Conservation (phyloP, 441 rosid species). For the Bruguiera hainesii region DNA sequence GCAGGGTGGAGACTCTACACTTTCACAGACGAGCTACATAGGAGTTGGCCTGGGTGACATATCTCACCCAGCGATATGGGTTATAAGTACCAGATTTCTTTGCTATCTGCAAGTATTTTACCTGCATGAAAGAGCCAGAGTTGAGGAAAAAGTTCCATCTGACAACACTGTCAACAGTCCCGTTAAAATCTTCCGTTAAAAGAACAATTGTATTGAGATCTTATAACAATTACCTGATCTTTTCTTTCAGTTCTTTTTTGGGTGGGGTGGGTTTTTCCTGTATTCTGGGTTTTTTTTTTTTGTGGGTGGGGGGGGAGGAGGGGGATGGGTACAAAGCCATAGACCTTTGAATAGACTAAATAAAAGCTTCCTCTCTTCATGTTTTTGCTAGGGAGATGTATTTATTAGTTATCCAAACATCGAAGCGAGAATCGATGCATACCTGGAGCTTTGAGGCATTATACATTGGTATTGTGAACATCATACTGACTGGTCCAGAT, state of each 20-base stretch:
- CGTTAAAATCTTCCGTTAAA: no score
- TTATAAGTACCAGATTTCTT: slow-evolving; percentile 77
- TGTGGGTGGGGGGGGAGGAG: no score
- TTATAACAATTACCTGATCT: no score
- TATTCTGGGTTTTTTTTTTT: no score
- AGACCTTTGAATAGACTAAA: no score
- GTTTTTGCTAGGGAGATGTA: background rate
- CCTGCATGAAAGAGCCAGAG: slow-evolving; percentile 45
- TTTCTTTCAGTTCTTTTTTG: no score
- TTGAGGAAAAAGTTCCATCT: no score
- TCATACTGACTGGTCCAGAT: slow-evolving; percentile 98
- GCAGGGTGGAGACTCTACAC: background rate
- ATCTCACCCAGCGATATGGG: slow-evolving; percentile 98
- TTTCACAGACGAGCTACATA: slow-evolving; percentile 84
- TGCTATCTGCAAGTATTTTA: slow-evolving; percentile 95
- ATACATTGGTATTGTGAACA: slow-evolving; percentile 95
- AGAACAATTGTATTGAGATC: no score
- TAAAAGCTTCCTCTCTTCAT: background rate
- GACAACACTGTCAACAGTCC: background rate
- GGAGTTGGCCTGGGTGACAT: slow-evolving; percentile 94
- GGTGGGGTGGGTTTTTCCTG: no score
- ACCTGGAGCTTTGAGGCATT: slow-evolving; percentile 95
- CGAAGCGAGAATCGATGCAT: slow-evolving; percentile 13
- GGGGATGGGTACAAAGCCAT: no score
- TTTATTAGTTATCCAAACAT: background rate